Percentiles rank a stretch among this genome's conserved stretches.
These are phyloP conservation scores for Blastobotrys illinoisensis DNA, from an alignment of 1,139 yeast species.

Conservation along the genomic window DNA sequence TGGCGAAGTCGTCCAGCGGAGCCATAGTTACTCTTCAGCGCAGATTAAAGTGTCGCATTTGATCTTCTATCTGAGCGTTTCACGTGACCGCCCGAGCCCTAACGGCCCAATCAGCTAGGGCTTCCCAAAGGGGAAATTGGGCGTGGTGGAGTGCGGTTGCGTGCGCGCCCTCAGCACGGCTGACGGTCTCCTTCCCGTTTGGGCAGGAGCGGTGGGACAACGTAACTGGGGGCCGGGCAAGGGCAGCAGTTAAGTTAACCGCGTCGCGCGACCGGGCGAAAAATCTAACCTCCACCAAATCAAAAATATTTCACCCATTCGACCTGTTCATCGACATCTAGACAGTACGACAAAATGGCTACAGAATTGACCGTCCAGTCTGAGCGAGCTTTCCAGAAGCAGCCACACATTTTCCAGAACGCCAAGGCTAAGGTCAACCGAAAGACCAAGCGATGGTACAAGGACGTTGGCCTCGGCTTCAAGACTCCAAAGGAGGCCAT, in stretches of 20 bases:
- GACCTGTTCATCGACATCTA: background rate
- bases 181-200: background rate
- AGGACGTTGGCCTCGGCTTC: conserved; percentile 99
- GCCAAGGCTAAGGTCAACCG: conserved; percentile 98
- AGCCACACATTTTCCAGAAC: conserved; percentile 99
- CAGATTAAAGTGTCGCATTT: background rate
- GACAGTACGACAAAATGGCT: conserved; percentile 60
- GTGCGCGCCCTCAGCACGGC: background rate
- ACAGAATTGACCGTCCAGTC: conserved; percentile 99
- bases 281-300: background rate
- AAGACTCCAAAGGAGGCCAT: conserved; percentile 99
- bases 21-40: conserved; percentile 6
- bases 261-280: background rate
- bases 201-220: background rate
- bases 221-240: background rate
- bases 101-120: background rate
- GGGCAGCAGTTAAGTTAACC: background rate
- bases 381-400: conserved; percentile 99
- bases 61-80: too few species aligned
- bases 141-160: background rate
- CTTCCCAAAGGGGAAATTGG: background rate
- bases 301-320: background rate
- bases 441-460: conserved; percentile 99
- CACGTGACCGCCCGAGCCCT: background rate
- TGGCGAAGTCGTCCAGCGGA: conserved; percentile 21